Evolutionary conservation across 331 rosid genomes (phyloP), one percentile per base, ranked within the genome.

Genomic region (Quercus tomentella): DNA sequence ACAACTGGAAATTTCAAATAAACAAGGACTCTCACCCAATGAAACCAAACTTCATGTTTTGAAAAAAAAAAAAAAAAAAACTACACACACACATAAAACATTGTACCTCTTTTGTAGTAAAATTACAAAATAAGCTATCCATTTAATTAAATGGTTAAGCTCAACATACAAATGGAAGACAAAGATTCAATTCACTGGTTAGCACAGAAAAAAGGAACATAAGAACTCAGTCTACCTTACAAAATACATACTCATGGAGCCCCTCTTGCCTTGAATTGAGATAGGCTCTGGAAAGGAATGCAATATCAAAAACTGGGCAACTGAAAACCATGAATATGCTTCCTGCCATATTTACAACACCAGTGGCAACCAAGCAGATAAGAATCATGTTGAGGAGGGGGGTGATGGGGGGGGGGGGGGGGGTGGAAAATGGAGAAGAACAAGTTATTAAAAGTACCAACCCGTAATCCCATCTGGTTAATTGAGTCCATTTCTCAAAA

Each of bases 251-350:
- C 10, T 35, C 43, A 6, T 35, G 41, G 9, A 35, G 41, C 43
- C 5, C 37, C 7, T 33, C 35, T 84, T 87, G 91, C 70, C 89
- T 94, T 11, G 85, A 83, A 65, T 88, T 54, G 77, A 86, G 70
- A 81, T 83, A 84, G 22, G 75, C 90, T 72, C 76, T 45, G 15
- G 98, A 84, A 78, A 93, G 97, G 76, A 93, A 76, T 49, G 98
- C 85, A 75, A 93, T 79, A 68, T 81, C 56, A 75, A 93, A 86
- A 68, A 93, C 26, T 9, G 98, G 97, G 80, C 73, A 92, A 54
- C 86, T 85, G 69, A 81, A 74, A 26, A 35, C 43, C 43, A 35
- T 35, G 43, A 35, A 7, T 35, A 33, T 33, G 37, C 37, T 33
- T 33, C 8, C 97, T 91, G 88, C 81, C 7, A 6, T 82, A 18